Evolutionary conservation across 345 rosid genomes (phyloP).

Genomic region (Passiflora organensis): DNA sequence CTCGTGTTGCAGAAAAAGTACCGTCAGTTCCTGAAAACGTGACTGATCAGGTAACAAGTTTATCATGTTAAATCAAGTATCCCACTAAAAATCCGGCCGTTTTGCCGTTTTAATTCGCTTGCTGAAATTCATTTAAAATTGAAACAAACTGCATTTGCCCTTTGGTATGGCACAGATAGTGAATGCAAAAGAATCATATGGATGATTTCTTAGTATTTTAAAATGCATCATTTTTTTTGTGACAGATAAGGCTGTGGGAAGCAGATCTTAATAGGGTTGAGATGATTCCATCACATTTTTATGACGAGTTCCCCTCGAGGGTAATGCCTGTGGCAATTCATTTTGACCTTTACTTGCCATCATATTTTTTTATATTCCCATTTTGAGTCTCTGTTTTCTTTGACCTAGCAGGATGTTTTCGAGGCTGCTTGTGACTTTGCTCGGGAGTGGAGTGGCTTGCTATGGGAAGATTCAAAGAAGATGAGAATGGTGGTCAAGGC

Average conservation of each 20-base stretch:
- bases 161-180: neutral
- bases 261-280: slow-evolving; percentile 87
- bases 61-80: slow-evolving; percentile 4
- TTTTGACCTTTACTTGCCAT: neutral
- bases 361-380: neutral
- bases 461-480: slow-evolving; percentile 91
- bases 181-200: neutral
- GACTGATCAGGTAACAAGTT: slow-evolving; percentile 66
- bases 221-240: neutral
- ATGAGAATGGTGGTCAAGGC: slow-evolving; percentile 79
- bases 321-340: slow-evolving; percentile 29
- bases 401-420: slow-evolving; percentile 72
- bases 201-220: neutral
- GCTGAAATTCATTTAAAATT: neutral
- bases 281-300: slow-evolving; percentile 64
- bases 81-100: slow-evolving; percentile 3
- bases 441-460: slow-evolving; percentile 61
- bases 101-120: neutral
- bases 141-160: neutral
- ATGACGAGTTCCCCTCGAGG: slow-evolving; percentile 82
- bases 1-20: slow-evolving; percentile 67
- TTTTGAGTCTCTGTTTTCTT: neutral
- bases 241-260: slow-evolving; percentile 95
- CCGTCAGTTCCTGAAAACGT: slow-evolving; percentile 94
- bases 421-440: slow-evolving; percentile 85